Evolutionary conservation across 305 asterid species (phyloP).

Genomic region (Plantago rigida): DNA sequence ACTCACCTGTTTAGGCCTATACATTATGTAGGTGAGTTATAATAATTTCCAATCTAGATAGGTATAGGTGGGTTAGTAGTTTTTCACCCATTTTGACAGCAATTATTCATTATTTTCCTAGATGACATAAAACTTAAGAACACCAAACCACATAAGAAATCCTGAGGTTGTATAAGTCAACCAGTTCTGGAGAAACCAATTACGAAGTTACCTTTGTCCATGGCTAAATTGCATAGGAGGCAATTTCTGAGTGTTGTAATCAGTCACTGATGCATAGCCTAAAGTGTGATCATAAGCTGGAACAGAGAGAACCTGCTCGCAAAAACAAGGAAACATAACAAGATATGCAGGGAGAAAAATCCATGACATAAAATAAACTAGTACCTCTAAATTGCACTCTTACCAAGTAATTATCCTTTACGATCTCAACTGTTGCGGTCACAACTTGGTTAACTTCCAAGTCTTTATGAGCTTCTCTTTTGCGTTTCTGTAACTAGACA

Average conservation of each 20-base stretch:
- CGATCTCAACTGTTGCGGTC: conserved; percentile 68
- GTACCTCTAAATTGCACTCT: conserved; percentile 18
- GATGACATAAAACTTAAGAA: conserved; percentile 9
- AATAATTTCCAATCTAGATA: no score
- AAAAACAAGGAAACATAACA: background rate
- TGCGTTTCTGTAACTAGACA: conserved; percentile 60
- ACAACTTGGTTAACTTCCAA: conserved; percentile 71
- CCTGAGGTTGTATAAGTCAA: background rate
- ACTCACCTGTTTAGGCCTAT: no score
- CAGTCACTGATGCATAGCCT: conserved; percentile 72
- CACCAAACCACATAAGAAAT: background rate
- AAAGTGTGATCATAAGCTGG: conserved; percentile 52
- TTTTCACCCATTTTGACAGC: no score
- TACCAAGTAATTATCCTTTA: conserved; percentile 86
- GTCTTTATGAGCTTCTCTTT: conserved; percentile 45
- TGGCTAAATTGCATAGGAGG: conserved; percentile 47
- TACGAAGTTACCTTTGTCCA: conserved; percentile 66
- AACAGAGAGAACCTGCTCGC: conserved; percentile 67
- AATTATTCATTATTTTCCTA: background rate
- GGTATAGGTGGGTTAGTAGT: no score
- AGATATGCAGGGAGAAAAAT: background rate
- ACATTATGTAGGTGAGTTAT: no score
- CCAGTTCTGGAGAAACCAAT: background rate
- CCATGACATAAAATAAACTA: conserved; percentile 4
- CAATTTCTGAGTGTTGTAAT: conserved; percentile 79